These are phyloP conservation scores for Thermochaetoides dissita DNA, from an alignment of 2,329 filamentous ascomycete genomes.

Conservation along the genomic window DNA sequence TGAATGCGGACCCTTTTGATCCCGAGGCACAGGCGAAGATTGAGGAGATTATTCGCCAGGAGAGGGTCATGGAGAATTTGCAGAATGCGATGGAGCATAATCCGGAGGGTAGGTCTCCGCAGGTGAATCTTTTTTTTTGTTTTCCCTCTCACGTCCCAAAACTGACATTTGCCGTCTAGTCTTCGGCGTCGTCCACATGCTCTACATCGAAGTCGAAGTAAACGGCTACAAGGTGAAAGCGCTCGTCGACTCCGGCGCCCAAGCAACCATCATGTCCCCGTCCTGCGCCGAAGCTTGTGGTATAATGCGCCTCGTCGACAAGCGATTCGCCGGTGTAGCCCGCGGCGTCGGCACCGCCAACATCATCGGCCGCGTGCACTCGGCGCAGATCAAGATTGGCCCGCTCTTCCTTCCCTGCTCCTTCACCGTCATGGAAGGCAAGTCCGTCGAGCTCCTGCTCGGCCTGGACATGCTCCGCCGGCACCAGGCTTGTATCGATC, in stretches of 20 bases:
- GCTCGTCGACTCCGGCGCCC: constrained; percentile 91
- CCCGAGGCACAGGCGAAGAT: constrained; percentile 82
- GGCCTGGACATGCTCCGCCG: constrained; percentile 95
- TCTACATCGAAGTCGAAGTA: constrained; percentile 91
- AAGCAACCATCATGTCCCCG: constrained; percentile 98
- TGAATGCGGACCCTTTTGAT: constrained; percentile 93
- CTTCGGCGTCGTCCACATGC: constrained; percentile 87
- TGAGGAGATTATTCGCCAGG: constrained; percentile 91
- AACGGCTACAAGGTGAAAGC: constrained; percentile 88
- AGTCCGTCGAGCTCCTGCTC: constrained; percentile 82
- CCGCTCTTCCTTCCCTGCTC: constrained; percentile 77
- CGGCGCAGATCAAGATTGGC: constrained; percentile 88
- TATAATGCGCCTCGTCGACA: constrained; percentile 92
- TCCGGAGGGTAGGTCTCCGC: constrained; percentile 58
- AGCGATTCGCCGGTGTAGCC: constrained; percentile 80
- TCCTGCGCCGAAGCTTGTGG: constrained; percentile 79
- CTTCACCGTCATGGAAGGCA: constrained; percentile 99
- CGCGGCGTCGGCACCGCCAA: constrained; percentile 87
- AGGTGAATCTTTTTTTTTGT: background rate
- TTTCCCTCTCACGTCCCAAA: constrained; percentile 3
- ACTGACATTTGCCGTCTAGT: constrained; percentile 35
- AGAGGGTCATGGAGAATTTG: constrained; percentile 86
- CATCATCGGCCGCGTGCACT: constrained; percentile 90
- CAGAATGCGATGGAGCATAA: constrained; percentile 96
- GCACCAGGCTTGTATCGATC: constrained; percentile 84